These are phyloP conservation scores for Apiospora koreana DNA, from an alignment of 2,329 filamentous ascomycete species.

Conservation along the genomic window DNA sequence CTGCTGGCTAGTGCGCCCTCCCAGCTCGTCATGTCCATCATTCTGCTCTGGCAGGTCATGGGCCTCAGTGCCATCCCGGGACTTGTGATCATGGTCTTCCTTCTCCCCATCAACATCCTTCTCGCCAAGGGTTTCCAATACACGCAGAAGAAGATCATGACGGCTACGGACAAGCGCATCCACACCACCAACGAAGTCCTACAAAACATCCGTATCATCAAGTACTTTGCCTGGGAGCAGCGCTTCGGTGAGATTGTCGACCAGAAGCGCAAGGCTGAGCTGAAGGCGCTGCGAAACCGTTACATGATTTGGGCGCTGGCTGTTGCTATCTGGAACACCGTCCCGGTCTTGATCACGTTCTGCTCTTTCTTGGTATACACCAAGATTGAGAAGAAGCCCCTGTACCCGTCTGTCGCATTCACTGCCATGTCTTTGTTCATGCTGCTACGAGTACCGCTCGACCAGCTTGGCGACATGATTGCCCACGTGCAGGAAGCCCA, in stretches of 20 bases:
- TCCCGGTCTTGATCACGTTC: constrained; percentile 93
- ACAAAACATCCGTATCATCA: constrained; percentile 98
- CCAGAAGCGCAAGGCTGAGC: constrained; percentile 80
- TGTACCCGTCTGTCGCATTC: constrained; percentile 92
- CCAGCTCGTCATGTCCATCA: constrained; percentile 79
- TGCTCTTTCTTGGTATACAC: constrained; percentile 96
- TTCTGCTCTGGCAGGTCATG: constrained; percentile 85
- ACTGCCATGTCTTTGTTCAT: constrained; percentile 96
- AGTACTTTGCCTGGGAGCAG: constrained; percentile 98
- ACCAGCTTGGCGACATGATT: constrained; percentile 98
- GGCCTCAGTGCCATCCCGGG: constrained; percentile 93
- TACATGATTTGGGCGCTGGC: constrained; percentile 92
- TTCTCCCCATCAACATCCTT: constrained; percentile 87
- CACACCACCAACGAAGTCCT: constrained; percentile 96
- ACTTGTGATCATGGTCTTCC: constrained; percentile 83
- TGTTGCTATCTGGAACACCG: constrained; percentile 94
- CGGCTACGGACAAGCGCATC: constrained; percentile 92
- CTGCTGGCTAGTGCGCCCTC: constrained; percentile 90
- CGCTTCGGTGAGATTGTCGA: constrained; percentile 85
- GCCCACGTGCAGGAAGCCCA: constrained; percentile 97
- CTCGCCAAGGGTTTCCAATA: constrained; percentile 84
- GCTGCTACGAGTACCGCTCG: constrained; percentile 86
- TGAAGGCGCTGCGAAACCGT: constrained; percentile 75
- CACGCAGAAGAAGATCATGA: constrained; percentile 88
- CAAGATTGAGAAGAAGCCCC: constrained; percentile 80